These are phyloP conservation scores for Hymenoscyphus salicellus DNA, from an alignment of 2,329 filamentous ascomycete species.

Conservation along the genomic window DNA sequence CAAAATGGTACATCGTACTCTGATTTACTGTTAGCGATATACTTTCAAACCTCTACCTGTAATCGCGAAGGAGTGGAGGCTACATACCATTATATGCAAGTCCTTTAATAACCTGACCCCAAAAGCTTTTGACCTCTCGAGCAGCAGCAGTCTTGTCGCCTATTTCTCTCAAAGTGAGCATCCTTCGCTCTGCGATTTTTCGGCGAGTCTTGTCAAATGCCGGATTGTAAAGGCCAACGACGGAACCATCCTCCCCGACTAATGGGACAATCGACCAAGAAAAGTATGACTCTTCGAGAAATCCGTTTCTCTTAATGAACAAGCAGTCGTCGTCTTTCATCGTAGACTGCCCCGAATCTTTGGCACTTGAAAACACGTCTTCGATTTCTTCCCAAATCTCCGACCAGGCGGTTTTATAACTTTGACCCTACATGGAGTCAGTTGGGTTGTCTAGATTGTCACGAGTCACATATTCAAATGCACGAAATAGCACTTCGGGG, in stretches of 20 bases:
- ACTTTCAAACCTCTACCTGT: neutral
- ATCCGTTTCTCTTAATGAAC: constrained; percentile 67
- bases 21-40: constrained; percentile 12
- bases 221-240: constrained; percentile 75
- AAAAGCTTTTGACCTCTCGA: constrained; percentile 71
- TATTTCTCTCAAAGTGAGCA: constrained; percentile 75
- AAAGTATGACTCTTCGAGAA: constrained; percentile 76
- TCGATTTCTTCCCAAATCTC: constrained; percentile 74
- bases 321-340: constrained; percentile 82
- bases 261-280: constrained; percentile 79
- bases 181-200: constrained; percentile 74
- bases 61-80: neutral
- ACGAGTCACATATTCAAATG: too few relatives aligned
- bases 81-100: constrained; percentile 61
- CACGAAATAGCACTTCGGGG: too few relatives aligned
- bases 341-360: constrained; percentile 68
- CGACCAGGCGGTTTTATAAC: constrained; percentile 63
- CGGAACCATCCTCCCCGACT: constrained; percentile 68
- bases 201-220: constrained; percentile 77
- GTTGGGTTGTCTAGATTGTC: neutral
- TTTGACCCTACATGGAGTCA: constrained; percentile 47
- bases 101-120: constrained; percentile 65
- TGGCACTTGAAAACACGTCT: constrained; percentile 65
- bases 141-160: constrained; percentile 72
- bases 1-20: constrained; percentile 72